Percentiles rank a stretch among this genome's conserved stretches.
phyloP scores from a whole-genome alignment of 139 green algal genomes.

The Ettlia oleoabundans region DNA sequence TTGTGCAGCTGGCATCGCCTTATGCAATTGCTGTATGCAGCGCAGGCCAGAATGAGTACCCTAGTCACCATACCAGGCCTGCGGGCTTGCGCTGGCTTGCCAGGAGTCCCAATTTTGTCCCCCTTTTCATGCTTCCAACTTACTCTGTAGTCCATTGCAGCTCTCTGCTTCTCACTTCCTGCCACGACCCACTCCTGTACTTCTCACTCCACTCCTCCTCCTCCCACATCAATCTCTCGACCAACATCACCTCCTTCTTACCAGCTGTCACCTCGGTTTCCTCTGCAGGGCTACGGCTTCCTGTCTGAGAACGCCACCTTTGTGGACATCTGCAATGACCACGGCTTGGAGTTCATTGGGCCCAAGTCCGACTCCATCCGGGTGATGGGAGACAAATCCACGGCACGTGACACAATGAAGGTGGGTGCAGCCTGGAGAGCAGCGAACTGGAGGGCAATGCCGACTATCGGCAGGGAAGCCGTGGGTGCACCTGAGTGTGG shows the following conservation, averaged over 20 bases:
- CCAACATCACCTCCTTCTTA: background rate
- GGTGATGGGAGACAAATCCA: slow-evolving; percentile 97
- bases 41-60: no score
- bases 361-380: slow-evolving; percentile 88
- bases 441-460: background rate
- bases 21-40: no score
- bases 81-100: no score
- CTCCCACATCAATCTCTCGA: background rate
- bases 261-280: background rate
- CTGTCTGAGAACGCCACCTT: slow-evolving; percentile 95
- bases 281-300: slow-evolving; percentile 92
- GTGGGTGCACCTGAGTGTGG: background rate
- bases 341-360: slow-evolving; percentile 98
- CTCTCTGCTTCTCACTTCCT: background rate
- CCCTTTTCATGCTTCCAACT: no score
- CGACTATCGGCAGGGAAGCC: no score
- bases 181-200: background rate
- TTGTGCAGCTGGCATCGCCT: no score
- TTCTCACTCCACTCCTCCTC: background rate
- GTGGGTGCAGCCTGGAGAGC: no score
- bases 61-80: no score
- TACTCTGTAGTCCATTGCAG: no score
- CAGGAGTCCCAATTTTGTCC: no score
- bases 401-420: slow-evolving; percentile 95
- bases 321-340: slow-evolving; percentile 96